Base-by-base conservation (phyloP, 2,329 filamentous ascomycete genomes). In the Apiospora marii region DNA sequence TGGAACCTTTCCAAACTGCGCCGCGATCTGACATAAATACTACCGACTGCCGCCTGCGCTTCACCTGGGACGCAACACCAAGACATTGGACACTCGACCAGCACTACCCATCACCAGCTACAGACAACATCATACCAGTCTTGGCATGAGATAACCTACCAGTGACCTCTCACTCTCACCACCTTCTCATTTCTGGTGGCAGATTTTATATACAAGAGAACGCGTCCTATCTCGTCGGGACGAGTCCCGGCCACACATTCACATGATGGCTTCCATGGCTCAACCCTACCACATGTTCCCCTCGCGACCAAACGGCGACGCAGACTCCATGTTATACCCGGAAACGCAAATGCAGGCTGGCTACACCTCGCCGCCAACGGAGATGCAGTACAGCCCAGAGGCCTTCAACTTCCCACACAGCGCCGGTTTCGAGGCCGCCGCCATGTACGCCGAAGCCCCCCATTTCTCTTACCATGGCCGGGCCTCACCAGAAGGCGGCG, bases 401-500 rank as follows among this genome's bases (percentile, higher is more conserved):
- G 82, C 84, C 72, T 87, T 84, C 68, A 80, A 79, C 49, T 85
- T 84, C 73, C 79, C 84, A 67, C 76, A 83, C 22, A 81, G 83
- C 34, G 83, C 87, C 73, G 82, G 81, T 46, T 89, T 86, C 78
- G 85, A 87, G 71, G 81, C 83, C 37, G 78, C 83, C 44, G 74
- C 82, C 14, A 77, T 89, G 70, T 90, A 88, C 80, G 75, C 85
- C 41, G 87, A 88, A 24, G 73, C 81, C 74, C 74, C 80, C 73
- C 75, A 82, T 76, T 86, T 85, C 80, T 80, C 87, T 75, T 85
- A 88, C 76, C 82, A 83, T 77, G 82, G 81, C 76, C 83, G 83
- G 74, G 81, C 84, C 72, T 89, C 87, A 13, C 87, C 81, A 27
- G 88, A 90, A 58, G 88, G 90, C 70, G 79, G 81, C 73, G 87